Base-by-base conservation (phyloP, 345 rosid genomes). In the Iberis pinnata region DNA sequence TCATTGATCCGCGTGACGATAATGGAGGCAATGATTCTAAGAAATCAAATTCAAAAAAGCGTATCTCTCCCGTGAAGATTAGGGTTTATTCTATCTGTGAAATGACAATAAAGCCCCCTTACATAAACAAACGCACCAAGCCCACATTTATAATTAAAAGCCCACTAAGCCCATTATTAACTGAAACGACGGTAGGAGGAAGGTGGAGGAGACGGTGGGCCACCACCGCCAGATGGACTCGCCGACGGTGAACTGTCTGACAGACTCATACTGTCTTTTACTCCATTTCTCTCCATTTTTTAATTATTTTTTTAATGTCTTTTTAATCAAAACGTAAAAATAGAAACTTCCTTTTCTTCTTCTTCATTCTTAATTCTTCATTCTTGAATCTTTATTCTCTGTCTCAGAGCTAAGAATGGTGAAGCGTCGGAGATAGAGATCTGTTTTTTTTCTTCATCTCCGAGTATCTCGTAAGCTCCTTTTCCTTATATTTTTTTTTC, bases 221-320 rank as follows among this genome's bases (percentile, higher is more conserved):
- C 62, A 48, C 38, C 65, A 32, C 27, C 15, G 14, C 47, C 43
- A 63, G 52, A 46, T 65, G 58, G 52, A 49, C 12, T 65, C 59
- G 24, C 70, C 70, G 70, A 35, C 64, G 70, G 70, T 50, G 59
- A 57, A 57, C 46, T 65, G 63, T 64, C 18, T 12, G 36, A 20
- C 49, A 13, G 42, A 38, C 43, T 44, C 9, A 16, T 31, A 9
- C 15, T 43, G 20, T 44, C 22, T 14, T 33, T 44, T 29, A 62
- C 52, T 63, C 51, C 43, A 20, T 18, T 40, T 11, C 2, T 38
- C 5, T 29, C 2, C 25, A 20, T 2, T 13, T 15, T 32, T 14
- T 2, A 4, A 5, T 6, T 29, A 29, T 6, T 1, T 4, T 46
- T 40, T 50, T 12, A 5, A 12, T 15, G 14, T 47, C 22, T 17